Evolutionary conservation across 495 filamentous ascomycete species (phyloP), one percentile per base, ranked within the genome.

Genomic region (Aspergillus ellipticus): DNA sequence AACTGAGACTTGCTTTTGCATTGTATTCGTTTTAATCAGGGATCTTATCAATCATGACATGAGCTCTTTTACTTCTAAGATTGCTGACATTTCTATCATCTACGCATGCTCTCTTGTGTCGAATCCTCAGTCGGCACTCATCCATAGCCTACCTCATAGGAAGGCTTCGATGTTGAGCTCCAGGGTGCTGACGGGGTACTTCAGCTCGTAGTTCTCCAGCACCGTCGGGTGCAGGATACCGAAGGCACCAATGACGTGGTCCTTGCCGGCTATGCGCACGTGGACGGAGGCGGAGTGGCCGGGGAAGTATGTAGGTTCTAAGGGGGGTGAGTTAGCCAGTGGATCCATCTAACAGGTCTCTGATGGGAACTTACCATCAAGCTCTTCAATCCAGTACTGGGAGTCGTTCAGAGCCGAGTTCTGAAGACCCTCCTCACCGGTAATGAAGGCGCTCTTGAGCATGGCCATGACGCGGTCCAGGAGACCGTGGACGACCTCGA

Each of bases 131-230:
- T 35, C 47, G 35, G n/a, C n/a, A n/a, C n/a, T 20, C 42, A 21
- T 53, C 26, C 24, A 17, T n/a, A 2, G 15, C 54, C 58, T 49
- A 56, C 56, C 21, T 66, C 61, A 98, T 66, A 98, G 78, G 83
- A 98, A 97, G 56, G 90, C 84, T 74, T 97, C 95, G 17, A 99
- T 83, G 66, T 97, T 94, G 56, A 99, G 76, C 79, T 97, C 95
- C 63, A 99, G 71, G n/a, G 89, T 89, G 74, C 90, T 96, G 69
- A 94, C 89, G 41, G 94, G 94, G 75, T 92, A 91, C 82, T 82
- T 90, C 58, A 99, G 77, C 59, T 97, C 94, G 68, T 92, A 99
- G 59, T 92, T 92, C 69, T 95, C 89, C 61, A 97, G 74, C 49
- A 97, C 95, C 6, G 83, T 88, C 5, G 94, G 94, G 69, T 97